A percentile compares a stretch with the other conserved stretches of the same genome.
These are phyloP conservation scores for Corinectria fuckeliana DNA, from an alignment of 2,329 filamentous ascomycete genomes.

Conservation along the genomic window DNA sequence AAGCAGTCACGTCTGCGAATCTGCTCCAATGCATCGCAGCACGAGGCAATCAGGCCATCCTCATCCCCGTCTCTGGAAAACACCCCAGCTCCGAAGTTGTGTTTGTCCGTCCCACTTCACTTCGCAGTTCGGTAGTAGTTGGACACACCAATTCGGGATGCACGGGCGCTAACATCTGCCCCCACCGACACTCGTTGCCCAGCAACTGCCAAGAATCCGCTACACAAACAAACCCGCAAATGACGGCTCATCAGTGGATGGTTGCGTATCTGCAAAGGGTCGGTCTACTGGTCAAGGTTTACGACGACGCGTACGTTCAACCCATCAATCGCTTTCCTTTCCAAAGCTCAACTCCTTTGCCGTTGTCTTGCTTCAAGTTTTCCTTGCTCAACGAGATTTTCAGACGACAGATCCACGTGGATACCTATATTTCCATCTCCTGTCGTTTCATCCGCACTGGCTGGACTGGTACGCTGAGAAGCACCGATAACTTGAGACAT, in stretches of 20 bases:
- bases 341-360: background rate
- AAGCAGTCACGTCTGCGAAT: background rate
- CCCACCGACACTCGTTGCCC: constrained; percentile 27
- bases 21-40: background rate
- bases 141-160: background rate
- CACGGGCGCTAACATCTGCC: background rate
- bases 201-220: constrained; percentile 30
- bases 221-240: constrained; percentile 36
- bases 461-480: background rate
- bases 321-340: background rate
- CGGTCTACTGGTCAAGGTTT: background rate
- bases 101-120: too few relatives aligned
- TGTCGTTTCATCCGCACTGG: background rate
- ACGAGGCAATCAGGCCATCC: background rate
- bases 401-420: background rate
- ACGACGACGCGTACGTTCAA: constrained; percentile 1
- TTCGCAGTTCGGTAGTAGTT: too few relatives aligned
- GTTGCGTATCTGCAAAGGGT: background rate
- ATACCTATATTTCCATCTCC: background rate
- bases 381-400: background rate
- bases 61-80: background rate
- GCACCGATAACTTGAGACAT: constrained; percentile 12
- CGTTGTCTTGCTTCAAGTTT: background rate
- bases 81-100: too few relatives aligned
- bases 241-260: constrained; percentile 22